Percentiles rank a stretch among this genome's conserved stretches.
Evolutionary conservation across 2,329 filamentous ascomycete genomes (phyloP).

Genomic region (Lachnellula subtilissima): DNA sequence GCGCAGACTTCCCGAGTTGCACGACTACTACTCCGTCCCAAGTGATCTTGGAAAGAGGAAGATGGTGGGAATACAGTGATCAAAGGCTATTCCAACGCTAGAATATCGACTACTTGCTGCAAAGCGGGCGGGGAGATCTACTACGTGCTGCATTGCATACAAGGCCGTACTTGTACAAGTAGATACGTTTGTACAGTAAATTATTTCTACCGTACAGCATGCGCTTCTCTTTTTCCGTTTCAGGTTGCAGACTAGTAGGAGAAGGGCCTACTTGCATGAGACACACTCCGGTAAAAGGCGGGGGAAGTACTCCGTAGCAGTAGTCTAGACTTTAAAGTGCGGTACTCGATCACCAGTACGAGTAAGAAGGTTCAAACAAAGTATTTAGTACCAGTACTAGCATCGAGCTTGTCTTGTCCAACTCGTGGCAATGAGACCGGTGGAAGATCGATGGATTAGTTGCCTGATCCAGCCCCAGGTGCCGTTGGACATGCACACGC

Average conservation of each 20-base stretch:
- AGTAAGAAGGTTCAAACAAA: not conserved
- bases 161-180: not conserved
- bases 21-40: not conserved
- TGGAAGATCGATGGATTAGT: not conserved
- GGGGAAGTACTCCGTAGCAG: too few relatives aligned
- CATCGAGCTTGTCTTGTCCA: not conserved
- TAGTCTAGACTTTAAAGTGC: too few relatives aligned
- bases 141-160: not conserved
- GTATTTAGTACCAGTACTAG: not conserved
- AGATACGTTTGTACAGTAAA: not conserved
- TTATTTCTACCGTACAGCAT: too few relatives aligned
- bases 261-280: too few relatives aligned
- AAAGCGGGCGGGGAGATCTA: slow-evolving; percentile 1
- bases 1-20: not conserved
- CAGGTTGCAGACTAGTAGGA: not conserved
- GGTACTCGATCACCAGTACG: too few relatives aligned
- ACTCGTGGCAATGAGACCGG: not conserved
- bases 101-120: not conserved
- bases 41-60: not conserved
- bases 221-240: not conserved
- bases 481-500: not conserved
- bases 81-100: not conserved
- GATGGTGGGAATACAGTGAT: not conserved
- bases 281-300: not conserved
- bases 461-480: not conserved